A percentile compares a stretch with the other conserved stretches of the same genome.
phyloP scores from a whole-genome alignment of 495 filamentous ascomycete species.

The Opeltia flavorubescens region DNA sequence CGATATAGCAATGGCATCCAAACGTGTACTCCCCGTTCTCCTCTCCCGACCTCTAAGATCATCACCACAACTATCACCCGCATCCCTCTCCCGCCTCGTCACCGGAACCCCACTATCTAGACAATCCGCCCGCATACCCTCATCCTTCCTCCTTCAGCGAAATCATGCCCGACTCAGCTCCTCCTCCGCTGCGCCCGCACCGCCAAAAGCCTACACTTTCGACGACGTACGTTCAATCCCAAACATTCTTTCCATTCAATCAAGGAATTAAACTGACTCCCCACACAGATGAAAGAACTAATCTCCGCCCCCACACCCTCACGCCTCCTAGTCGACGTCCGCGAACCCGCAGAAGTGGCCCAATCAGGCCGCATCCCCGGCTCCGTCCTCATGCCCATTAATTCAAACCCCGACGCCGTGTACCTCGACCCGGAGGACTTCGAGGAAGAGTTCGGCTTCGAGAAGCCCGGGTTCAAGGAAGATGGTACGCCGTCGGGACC shows the following conservation, averaged over 20 bases:
- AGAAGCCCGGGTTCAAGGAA: conserved; percentile 30
- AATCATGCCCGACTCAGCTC: too few relatives aligned
- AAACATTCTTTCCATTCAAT: not conserved
- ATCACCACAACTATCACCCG: not conserved
- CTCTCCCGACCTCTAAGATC: not conserved
- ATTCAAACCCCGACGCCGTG: conserved; percentile 60
- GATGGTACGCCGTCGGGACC: conserved; percentile 2
- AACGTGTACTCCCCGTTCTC: not conserved
- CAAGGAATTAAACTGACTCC: not conserved
- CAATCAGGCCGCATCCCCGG: conserved; percentile 62
- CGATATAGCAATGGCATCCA: too few relatives aligned
- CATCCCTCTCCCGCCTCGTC: not conserved
- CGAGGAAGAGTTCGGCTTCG: conserved; percentile 53
- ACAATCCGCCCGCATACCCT: not conserved
- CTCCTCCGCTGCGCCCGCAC: not conserved
- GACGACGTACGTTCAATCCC: not conserved
- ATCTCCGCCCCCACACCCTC: not conserved
- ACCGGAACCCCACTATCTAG: not conserved
- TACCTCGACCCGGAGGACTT: conserved; percentile 66
- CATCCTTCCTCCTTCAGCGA: not conserved
- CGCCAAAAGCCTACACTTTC: conserved; percentile 11
- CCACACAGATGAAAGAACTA: not conserved
- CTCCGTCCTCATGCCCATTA: conserved; percentile 67
- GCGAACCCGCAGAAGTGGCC: conserved; percentile 66
- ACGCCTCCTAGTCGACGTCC: conserved; percentile 47